Evolutionary conservation across 2,329 filamentous ascomycete species (phyloP).

Genomic region (Pseudocercospora ulei): DNA sequence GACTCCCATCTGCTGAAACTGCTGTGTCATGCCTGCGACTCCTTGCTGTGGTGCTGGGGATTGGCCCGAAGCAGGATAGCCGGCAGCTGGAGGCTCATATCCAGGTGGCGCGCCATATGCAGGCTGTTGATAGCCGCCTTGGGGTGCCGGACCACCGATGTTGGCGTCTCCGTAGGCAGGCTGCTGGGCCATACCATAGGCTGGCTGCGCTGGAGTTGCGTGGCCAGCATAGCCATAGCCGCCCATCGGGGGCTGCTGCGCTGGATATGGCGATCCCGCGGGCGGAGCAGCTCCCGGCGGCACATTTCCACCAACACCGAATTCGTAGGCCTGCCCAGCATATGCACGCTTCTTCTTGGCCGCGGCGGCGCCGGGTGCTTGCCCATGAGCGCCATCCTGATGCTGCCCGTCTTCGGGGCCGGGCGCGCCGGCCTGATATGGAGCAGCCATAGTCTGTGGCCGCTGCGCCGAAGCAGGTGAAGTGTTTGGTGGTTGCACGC

Average conservation of each 20-base stretch:
- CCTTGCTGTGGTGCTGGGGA: slow-evolving; percentile 27
- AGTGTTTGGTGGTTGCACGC: no score
- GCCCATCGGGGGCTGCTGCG: slow-evolving; percentile 33
- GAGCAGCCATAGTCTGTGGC: slow-evolving; percentile 16
- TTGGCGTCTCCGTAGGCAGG: slow-evolving; percentile 27
- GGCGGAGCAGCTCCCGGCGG: slow-evolving; percentile 35
- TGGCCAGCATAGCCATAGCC: slow-evolving; percentile 40
- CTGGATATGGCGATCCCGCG: slow-evolving; percentile 40
- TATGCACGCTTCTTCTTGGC: slow-evolving; percentile 87
- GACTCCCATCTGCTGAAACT: slow-evolving; percentile 69
- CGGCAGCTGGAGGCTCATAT: slow-evolving; percentile 51
- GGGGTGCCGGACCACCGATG: slow-evolving; percentile 19
- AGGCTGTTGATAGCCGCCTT: slow-evolving; percentile 21
- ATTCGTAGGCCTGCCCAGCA: slow-evolving; percentile 88
- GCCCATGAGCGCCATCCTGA: slow-evolving; percentile 25
- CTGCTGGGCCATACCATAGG: slow-evolving; percentile 32
- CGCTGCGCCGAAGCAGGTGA: not conserved
- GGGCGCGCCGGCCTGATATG: slow-evolving; percentile 19
- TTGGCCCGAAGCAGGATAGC: slow-evolving; percentile 19
- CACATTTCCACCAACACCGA: slow-evolving; percentile 73
- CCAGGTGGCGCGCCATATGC: slow-evolving; percentile 45
- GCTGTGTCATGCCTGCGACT: slow-evolving; percentile 50
- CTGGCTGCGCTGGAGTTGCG: slow-evolving; percentile 26
- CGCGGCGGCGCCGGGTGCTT: slow-evolving; percentile 20
- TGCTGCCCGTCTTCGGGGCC: slow-evolving; percentile 19